Conservation (phyloP, 345 rosid species). For the Salix viminalis region DNA sequence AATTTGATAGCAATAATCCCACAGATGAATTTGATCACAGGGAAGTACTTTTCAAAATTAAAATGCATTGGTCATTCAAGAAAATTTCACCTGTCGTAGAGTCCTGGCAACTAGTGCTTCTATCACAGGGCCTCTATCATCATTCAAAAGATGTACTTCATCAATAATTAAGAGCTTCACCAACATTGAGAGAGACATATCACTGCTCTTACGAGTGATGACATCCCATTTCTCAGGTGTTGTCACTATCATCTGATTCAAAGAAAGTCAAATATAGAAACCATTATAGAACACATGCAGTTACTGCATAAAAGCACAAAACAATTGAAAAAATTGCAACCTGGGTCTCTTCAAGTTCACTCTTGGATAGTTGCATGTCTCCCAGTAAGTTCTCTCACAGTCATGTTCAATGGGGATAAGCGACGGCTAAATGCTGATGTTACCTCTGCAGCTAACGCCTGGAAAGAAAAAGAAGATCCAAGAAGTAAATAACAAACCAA, state of each 20-base stretch:
- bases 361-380: constrained; percentile 96
- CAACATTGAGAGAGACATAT: constrained; percentile 94
- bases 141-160: constrained; percentile 97
- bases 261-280: constrained; percentile 10
- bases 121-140: constrained; percentile 97
- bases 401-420: constrained; percentile 80
- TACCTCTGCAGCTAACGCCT: constrained; percentile 99
- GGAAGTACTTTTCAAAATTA: background rate
- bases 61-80: constrained; percentile 10
- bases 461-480: constrained; percentile 12
- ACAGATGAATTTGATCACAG: background rate
- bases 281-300: constrained; percentile 5
- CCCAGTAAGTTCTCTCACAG: constrained; percentile 95
- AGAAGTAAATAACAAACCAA: constrained; percentile 6
- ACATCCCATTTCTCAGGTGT: constrained; percentile 99
- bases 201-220: constrained; percentile 98
- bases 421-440: constrained; percentile 88
- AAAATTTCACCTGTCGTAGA: constrained; percentile 74
- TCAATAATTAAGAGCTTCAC: constrained; percentile 96
- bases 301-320: constrained; percentile 9
- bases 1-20: no score
- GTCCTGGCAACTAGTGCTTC: constrained; percentile 99
- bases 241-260: constrained; percentile 90
- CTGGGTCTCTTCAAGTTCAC: constrained; percentile 94
- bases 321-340: constrained; percentile 32